Evolutionary conservation across 306 rosid genomes (phyloP).

Genomic region (Castanea mollissima): DNA sequence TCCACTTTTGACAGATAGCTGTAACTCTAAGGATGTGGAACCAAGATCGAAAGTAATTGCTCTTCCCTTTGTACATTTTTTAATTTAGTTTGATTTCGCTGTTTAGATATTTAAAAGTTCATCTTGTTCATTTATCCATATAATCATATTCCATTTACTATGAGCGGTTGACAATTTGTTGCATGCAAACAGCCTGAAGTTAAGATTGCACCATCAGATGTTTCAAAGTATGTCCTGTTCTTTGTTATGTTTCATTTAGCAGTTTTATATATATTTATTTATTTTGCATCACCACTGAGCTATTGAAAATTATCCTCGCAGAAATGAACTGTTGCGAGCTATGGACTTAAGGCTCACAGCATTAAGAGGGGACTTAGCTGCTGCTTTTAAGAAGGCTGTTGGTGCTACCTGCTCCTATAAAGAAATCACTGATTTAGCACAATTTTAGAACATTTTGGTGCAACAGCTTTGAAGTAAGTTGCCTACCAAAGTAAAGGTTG

Average conservation of each 20-base stretch:
- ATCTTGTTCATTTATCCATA: constrained; percentile 20
- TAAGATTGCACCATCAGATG: constrained; percentile 51
- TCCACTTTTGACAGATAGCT: constrained; percentile 38
- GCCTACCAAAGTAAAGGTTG: constrained; percentile 4
- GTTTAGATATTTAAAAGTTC: constrained; percentile 3
- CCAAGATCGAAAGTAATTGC: constrained; percentile 37
- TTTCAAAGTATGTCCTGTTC: constrained; percentile 77
- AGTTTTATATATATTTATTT: constrained; percentile 15
- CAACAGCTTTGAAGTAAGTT: constrained; percentile 66
- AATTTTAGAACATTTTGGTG: constrained; percentile 61
- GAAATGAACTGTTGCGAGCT: constrained; percentile 86
- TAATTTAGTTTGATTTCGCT: constrained; percentile 9
- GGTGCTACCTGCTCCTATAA: constrained; percentile 27
- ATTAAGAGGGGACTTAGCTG: constrained; percentile 50
- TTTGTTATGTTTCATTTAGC: constrained; percentile 30
- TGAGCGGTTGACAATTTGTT: constrained; percentile 32
- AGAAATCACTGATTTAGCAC: constrained; percentile 35
- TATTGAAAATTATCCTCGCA: constrained; percentile 47
- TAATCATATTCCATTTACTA: constrained; percentile 13
- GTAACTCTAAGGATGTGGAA: constrained; percentile 26
- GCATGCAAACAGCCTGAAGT: constrained; percentile 57
- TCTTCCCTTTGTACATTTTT: constrained; percentile 26
- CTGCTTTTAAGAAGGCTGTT: constrained; percentile 31
- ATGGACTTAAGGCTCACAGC: constrained; percentile 86
- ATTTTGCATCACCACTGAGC: constrained; percentile 30